Evolutionary conservation across 225 moss, liverwort and hornwort genomes (phyloP).

Genomic region (Pseudisothecium myosuroides): DNA sequence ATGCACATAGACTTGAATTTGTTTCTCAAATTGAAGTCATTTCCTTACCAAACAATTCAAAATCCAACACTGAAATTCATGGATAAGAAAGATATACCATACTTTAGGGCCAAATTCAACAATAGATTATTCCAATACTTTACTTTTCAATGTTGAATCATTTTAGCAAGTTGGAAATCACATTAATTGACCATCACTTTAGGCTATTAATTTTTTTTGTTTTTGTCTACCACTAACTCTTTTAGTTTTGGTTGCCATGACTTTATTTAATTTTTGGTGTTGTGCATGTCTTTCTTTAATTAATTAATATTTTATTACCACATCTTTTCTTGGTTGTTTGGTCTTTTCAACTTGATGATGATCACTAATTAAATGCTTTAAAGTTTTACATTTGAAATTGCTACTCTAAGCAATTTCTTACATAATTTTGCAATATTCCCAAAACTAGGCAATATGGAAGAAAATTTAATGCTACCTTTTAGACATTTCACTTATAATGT

Average conservation of each 20-base stretch:
- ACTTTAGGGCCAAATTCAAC: rapidly evolving
- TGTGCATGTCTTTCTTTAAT: neutral
- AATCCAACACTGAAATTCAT: neutral
- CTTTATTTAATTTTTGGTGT: neutral
- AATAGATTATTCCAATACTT: rapidly evolving
- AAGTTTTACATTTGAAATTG: neutral
- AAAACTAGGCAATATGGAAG: neutral
- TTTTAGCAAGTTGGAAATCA: neutral
- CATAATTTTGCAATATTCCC: neutral
- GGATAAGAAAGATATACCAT: neutral
- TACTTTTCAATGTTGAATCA: neutral
- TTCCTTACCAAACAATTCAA: neutral
- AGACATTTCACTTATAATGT: neutral
- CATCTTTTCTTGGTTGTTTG: neutral
- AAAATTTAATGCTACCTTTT: neutral
- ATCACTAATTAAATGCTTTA: neutral
- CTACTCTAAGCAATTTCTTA: neutral
- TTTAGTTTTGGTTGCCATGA: neutral
- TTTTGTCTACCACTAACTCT: rapidly evolving
- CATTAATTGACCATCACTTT: neutral
- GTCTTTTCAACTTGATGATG: neutral
- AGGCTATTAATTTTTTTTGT: neutral
- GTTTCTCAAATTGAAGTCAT: neutral
- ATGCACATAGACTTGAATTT: too few relatives aligned
- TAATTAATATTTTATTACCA: neutral